A percentile compares a stretch with the other conserved stretches of the same genome.
Evolutionary conservation across 805 yeast genomes (phyloP).

Genomic region (Tetrapisispora taiwanensis): DNA sequence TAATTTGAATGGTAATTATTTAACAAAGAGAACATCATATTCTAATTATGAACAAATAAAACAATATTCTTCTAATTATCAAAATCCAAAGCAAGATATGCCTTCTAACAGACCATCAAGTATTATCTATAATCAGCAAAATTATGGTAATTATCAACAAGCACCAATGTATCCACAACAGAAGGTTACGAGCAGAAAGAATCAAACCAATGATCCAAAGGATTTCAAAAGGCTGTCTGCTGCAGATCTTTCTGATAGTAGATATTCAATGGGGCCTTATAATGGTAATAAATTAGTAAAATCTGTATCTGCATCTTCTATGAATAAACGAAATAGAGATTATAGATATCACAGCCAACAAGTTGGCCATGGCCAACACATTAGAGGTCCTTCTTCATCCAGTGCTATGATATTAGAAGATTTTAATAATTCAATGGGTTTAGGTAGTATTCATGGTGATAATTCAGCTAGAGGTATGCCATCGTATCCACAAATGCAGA

Average conservation of each 20-base stretch:
- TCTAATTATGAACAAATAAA: conserved; percentile 20
- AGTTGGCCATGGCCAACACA: not conserved
- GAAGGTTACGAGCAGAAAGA: conserved; percentile 28
- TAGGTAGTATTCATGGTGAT: not conserved
- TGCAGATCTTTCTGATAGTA: not conserved
- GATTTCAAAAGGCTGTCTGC: conserved; percentile 23
- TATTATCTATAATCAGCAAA: not conserved
- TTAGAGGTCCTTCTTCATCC: not conserved
- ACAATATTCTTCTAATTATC: conserved; percentile 11
- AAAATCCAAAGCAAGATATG: conserved; percentile 10
- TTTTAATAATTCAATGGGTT: not conserved
- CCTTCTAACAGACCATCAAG: not conserved
- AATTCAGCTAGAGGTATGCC: not conserved
- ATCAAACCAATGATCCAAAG: conserved; percentile 26
- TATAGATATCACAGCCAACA: not conserved
- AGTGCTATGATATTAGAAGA: conserved; percentile 1
- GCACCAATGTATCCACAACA: conserved; percentile 4
- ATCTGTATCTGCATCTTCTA: not conserved
- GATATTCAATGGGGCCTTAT: not conserved
- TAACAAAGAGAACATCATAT: conserved; percentile 15
- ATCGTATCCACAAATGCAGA: not conserved
- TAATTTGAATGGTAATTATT: conserved; percentile 8
- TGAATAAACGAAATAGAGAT: not conserved
- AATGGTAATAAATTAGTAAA: not conserved
- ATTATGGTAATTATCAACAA: not conserved